Conservation (phyloP, 2,329 filamentous ascomycete species). For the Colletotrichum karsti region DNA sequence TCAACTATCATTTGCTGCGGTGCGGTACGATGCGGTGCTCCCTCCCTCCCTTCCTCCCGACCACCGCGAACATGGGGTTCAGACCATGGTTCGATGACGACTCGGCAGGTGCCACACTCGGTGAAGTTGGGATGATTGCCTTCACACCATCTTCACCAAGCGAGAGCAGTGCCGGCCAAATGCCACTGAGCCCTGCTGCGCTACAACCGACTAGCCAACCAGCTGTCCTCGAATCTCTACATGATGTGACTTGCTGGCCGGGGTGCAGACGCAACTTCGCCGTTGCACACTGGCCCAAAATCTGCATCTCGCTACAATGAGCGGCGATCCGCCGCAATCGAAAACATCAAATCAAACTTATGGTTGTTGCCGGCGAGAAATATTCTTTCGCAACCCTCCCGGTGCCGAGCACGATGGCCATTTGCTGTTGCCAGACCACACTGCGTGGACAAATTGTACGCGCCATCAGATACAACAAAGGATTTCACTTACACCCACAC, state of each 20-base stretch:
- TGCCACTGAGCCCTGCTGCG: neutral
- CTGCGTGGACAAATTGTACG: neutral
- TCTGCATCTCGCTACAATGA: conserved; percentile 14
- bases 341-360: conserved; percentile 1
- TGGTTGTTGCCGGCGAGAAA: neutral
- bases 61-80: neutral
- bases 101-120: conserved; percentile 14
- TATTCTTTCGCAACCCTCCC: neutral
- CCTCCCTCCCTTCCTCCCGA: neutral
- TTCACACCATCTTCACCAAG: conserved; percentile 18
- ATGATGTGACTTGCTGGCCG: conserved; percentile 3
- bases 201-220: neutral
- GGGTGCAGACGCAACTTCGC: conserved; percentile 2
- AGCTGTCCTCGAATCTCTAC: neutral
- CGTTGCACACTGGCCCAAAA: conserved; percentile 2
- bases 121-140: conserved; percentile 19
- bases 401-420: neutral
- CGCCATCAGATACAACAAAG: neutral
- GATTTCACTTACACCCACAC: neutral
- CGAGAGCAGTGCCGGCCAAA: conserved; percentile 24
- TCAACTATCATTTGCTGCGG: neutral
- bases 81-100: conserved; percentile 8
- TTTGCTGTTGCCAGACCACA: neutral
- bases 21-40: neutral
- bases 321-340: neutral